A percentile compares a stretch with the other conserved stretches of the same genome.
These are phyloP conservation scores for Leishmania turanica DNA, from an alignment of 208 protist genomes.

Conservation along the genomic window DNA sequence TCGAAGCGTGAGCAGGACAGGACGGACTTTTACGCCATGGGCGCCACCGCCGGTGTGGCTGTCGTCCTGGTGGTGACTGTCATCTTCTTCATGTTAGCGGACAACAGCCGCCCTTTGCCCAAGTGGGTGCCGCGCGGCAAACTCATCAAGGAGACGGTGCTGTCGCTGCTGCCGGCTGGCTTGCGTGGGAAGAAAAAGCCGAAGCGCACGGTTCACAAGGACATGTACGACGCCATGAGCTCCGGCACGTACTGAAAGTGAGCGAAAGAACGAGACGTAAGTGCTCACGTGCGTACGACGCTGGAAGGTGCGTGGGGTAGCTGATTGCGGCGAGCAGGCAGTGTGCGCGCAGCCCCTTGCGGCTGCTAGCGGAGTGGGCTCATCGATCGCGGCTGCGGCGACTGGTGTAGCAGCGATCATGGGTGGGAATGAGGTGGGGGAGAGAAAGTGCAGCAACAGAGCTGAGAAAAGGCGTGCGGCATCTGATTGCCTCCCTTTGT, in stretches of 20 bases:
- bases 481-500: not conserved
- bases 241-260: conserved; percentile 62
- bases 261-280: not conserved
- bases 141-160: conserved; percentile 77
- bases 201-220: conserved; percentile 63
- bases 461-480: not conserved
- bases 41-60: conserved; percentile 51
- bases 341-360: not conserved
- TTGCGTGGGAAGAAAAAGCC: conserved; percentile 49
- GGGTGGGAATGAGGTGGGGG: not conserved
- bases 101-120: conserved; percentile 79
- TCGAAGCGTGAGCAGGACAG: conserved; percentile 19
- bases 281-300: not conserved
- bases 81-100: conserved; percentile 74
- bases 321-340: not conserved
- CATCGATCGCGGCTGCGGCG: not conserved
- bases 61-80: conserved; percentile 57
- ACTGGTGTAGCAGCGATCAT: not conserved
- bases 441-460: too few species aligned
- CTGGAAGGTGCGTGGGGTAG: not conserved
- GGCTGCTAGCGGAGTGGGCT: not conserved
- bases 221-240: conserved; percentile 89
- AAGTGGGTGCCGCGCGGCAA: conserved; percentile 84
- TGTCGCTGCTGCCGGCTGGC: conserved; percentile 61
- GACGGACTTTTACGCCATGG: conserved; percentile 60